Conservation (phyloP, 306 rosid species). For the Senna siamea region DNA sequence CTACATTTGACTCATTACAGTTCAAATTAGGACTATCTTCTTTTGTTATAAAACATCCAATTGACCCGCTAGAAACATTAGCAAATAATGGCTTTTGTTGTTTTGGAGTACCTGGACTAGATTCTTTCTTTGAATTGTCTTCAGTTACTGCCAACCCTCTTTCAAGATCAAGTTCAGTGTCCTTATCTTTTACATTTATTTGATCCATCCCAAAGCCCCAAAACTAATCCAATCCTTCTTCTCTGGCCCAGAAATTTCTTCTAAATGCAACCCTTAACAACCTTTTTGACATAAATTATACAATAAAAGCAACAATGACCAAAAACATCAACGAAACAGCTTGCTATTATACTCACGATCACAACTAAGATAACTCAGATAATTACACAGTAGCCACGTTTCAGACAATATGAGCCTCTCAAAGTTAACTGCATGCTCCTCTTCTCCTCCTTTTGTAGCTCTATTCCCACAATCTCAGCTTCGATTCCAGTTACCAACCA, state of each 20-base stretch:
- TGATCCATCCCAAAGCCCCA: slow-evolving; percentile 58
- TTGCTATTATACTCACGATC: background rate
- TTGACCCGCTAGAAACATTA: slow-evolving; percentile 55
- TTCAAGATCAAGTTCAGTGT: slow-evolving; percentile 72
- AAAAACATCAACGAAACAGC: slow-evolving; percentile 37
- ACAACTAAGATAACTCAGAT: slow-evolving; percentile 6
- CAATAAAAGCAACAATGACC: background rate
- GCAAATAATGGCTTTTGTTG: slow-evolving; percentile 52
- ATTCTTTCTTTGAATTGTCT: slow-evolving; percentile 51
- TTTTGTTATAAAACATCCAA: slow-evolving; percentile 48
- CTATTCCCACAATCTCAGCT: background rate
- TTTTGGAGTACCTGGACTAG: slow-evolving; percentile 40
- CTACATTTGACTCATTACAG: slow-evolving; percentile 44
- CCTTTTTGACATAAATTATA: slow-evolving; percentile 18
- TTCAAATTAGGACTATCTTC: slow-evolving; percentile 49
- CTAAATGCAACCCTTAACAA: slow-evolving; percentile 40
- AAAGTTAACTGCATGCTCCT: background rate
- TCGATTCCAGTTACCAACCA: background rate
- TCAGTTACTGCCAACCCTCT: slow-evolving; percentile 50
- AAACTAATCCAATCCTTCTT: slow-evolving; percentile 32
- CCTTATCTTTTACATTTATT: slow-evolving; percentile 39
- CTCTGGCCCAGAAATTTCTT: slow-evolving; percentile 10
- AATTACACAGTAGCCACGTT: slow-evolving; percentile 14
- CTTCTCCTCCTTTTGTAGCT: background rate
- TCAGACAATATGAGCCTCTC: background rate